Evolutionary conservation across 2,329 filamentous ascomycete genomes (phyloP).

Genomic region (Arachnomyces sp.): DNA sequence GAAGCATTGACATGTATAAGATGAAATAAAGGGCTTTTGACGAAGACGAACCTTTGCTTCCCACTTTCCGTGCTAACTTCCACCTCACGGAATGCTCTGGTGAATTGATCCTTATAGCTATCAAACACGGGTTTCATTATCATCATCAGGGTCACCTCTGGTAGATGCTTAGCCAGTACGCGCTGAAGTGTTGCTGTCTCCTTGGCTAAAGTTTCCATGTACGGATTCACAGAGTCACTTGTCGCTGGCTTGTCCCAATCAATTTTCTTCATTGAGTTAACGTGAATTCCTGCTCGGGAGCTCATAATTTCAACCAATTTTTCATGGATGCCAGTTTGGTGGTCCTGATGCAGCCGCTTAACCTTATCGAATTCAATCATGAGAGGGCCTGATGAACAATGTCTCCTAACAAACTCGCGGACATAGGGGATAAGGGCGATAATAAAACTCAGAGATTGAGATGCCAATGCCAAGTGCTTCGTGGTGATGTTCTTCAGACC

Average conservation of each 20-base stretch:
- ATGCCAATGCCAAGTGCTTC: slow-evolving; percentile 85
- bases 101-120: slow-evolving; percentile 73
- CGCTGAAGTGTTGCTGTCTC: slow-evolving; percentile 80
- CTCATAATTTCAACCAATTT: slow-evolving; percentile 93
- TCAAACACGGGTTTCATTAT: slow-evolving; percentile 83
- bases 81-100: slow-evolving; percentile 60
- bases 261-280: slow-evolving; percentile 65
- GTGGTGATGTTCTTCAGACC: slow-evolving; percentile 95
- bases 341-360: slow-evolving; percentile 74
- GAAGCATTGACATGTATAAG: slow-evolving; percentile 16
- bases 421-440: slow-evolving; percentile 82
- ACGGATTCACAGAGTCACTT: slow-evolving; percentile 50
- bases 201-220: slow-evolving; percentile 81
- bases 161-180: slow-evolving; percentile 73
- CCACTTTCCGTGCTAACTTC: slow-evolving; percentile 59
- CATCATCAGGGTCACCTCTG: slow-evolving; percentile 65
- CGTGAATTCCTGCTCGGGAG: slow-evolving; percentile 63
- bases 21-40: slow-evolving; percentile 17
- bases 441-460: slow-evolving; percentile 80
- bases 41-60: slow-evolving; percentile 57
- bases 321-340: slow-evolving; percentile 83
- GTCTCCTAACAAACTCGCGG: slow-evolving; percentile 80
- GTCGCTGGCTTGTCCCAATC: slow-evolving; percentile 59
- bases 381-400: slow-evolving; percentile 49
- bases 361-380: slow-evolving; percentile 87